Base-by-base conservation (phyloP, 1,284 basidiomycete genomes). In the Ustilago tritici region DNA sequence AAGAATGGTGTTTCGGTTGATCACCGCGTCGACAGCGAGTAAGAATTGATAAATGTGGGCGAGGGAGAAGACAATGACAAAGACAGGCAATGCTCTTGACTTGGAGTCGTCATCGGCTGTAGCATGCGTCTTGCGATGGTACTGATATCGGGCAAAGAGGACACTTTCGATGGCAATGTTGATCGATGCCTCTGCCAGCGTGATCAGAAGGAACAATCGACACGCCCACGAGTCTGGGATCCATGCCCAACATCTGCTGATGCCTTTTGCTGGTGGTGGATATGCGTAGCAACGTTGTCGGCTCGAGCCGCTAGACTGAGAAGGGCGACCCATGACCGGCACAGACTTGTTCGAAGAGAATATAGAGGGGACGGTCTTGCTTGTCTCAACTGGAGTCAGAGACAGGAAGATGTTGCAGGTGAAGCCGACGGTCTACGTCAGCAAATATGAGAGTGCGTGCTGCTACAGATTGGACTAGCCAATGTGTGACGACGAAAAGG, bases 1-100 rank as follows among this genome's bases (percentile, higher is more conserved):
- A 7, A 82, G 61, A 56, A 83, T 83, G 7, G 71, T 74, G 63
- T 83, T 83, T n/a, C 80, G 56, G 70, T 82, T 82, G 61, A 76
- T 54, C 34, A 74, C 73, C 7, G 81, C 74, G 56, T 83, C 81
- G 15, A 83, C 60, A n/a, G 76, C 79, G 32, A 83, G 71, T 15
- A 81, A 28, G 55, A 80, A 70, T 32, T 83, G 80, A 47, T 83
- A 83, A 34, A 78, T 34, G 66, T 82, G 80, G 10, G 81, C 81
- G 55, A 83, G 55, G 57, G 76, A 75, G 38, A 83, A 83, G 52
- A 81, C 78, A 36, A 80, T 79, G 54, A 83, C 70, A 43, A 82
- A 83, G 14, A 79, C 76, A 5, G 81, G 81, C 2, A 83, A 65
- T 17, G 80, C 71, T 55, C 72, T 58, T 23, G 63, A 64, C n/a